A percentile compares a stretch with the other conserved stretches of the same genome.
phyloP scores from a whole-genome alignment of 257 asterid species.

The Pogostemon cablin region DNA sequence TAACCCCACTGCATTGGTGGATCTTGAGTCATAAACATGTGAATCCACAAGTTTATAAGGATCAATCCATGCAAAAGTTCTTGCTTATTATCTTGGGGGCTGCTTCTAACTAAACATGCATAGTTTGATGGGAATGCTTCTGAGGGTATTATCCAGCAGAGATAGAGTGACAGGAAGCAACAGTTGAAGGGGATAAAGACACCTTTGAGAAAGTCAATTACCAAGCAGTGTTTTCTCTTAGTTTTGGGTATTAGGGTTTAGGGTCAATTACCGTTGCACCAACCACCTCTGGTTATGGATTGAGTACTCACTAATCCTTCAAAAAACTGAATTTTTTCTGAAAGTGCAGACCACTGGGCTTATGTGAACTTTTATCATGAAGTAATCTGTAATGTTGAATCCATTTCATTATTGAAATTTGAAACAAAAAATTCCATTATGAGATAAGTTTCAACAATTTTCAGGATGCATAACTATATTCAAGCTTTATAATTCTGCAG shows the following conservation, averaged over 20 bases:
- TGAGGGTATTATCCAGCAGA: background rate
- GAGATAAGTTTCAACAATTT: background rate
- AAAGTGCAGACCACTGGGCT: background rate
- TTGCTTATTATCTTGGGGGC: background rate
- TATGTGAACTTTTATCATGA: background rate
- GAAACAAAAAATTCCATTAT: background rate
- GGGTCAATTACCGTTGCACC: background rate
- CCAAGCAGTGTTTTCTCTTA: background rate
- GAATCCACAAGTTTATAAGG: background rate
- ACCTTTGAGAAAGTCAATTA: too few relatives aligned
- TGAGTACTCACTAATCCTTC: background rate
- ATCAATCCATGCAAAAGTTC: background rate
- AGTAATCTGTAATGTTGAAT: background rate
- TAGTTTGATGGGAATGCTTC: background rate
- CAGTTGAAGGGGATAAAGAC: too few relatives aligned
- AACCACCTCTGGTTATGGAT: background rate
- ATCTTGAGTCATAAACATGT: background rate
- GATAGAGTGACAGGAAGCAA: too few relatives aligned
- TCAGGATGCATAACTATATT: background rate
- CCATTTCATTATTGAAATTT: background rate
- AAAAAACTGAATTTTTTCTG: background rate
- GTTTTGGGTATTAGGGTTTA: background rate
- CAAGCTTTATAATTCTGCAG: background rate
- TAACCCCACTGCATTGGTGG: too few relatives aligned
- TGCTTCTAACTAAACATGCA: background rate